Base-by-base conservation (phyloP, 768 basidiomycete genomes). In the Kondoa malvinella region DNA sequence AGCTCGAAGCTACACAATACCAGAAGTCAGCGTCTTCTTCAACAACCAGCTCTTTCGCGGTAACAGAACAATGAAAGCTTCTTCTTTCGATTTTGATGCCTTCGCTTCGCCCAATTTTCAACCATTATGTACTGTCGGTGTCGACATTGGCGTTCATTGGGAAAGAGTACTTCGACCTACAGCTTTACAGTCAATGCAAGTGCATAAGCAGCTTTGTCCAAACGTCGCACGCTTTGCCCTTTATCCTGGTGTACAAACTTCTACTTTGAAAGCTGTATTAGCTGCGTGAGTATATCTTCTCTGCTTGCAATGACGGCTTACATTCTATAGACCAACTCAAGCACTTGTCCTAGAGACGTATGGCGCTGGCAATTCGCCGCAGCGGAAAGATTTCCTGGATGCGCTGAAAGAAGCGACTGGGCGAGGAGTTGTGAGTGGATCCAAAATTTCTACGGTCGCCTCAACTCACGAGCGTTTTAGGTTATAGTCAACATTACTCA, bases 321-420 rank as follows among this genome's bases (percentile, higher is more conserved):
- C 32, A 31, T 3, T 31, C 15, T n/a, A 32, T 32, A 2, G 66
- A 57, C 15, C 65, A 69, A 29, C 65, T 73, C 4, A 82, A 81
- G 92, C 91, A 2, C 86, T 92, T 1, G 86, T 96, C 12, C 80
- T 96, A 1, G 89, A 94, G 75, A 89, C 88, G 1, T 96, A 89
- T 76, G 92, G 92, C 4, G 85, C 90, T 1, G 92, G 92, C 0
- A 96, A 96, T 77, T 89, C 90, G 12, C 91, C 92, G 0, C 86
- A 89, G 72, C 82, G 88, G 15, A 68, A 81, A 61, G 90, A 91
- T 71, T 78, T 95, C 25, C 82, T 88, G 75, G 76, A 81, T n/a
- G 86, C 84, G 0, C 80, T 95, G 67, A 85, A 84, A 71, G 85
- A 87, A 67, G 90, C 92, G 1, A 88, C 87, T 70, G 83, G 86